Conservation (phyloP, 1,139 yeast species). For the Hemisphaericaspora lyxosophila region DNA sequence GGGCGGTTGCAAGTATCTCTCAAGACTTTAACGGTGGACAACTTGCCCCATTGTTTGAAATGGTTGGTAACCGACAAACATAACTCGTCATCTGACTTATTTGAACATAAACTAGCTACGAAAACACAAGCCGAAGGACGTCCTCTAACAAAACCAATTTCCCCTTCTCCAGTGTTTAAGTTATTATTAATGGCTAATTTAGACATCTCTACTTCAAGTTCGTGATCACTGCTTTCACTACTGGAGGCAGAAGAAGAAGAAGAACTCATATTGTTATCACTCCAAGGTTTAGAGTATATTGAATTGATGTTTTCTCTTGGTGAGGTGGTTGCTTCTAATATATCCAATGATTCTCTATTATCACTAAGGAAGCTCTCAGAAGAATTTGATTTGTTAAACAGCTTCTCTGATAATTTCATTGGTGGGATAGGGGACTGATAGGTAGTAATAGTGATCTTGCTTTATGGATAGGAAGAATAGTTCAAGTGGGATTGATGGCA, state of each 20-base stretch:
- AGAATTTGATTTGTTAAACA: constrained; percentile 7
- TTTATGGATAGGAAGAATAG: neutral
- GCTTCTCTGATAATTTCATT: constrained; percentile 6
- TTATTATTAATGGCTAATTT: constrained; percentile 1
- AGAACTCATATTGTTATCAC: constrained; percentile 9
- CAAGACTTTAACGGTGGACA: constrained; percentile 77
- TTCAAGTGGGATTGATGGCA: neutral
- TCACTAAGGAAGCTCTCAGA: constrained; percentile 9
- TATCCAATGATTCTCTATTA: constrained; percentile 8
- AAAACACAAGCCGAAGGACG: constrained; percentile 86
- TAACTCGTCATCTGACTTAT: constrained; percentile 65
- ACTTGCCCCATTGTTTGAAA: constrained; percentile 66
- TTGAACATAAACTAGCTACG: constrained; percentile 76
- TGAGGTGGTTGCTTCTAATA: constrained; percentile 8
- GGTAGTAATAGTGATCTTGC: neutral
- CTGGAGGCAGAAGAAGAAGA: constrained; percentile 9
- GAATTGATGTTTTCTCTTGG: constrained; percentile 12
- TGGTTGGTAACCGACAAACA: constrained; percentile 65
- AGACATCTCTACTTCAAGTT: constrained; percentile 1
- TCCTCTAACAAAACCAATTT: constrained; percentile 17
- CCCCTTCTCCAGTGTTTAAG: neutral
- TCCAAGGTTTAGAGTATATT: constrained; percentile 11
- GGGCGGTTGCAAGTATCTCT: constrained; percentile 84
- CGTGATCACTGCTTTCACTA: constrained; percentile 1
- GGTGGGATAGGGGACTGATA: neutral